A percentile compares a stretch with the other conserved stretches of the same genome.
phyloP scores from a whole-genome alignment of 768 basidiomycete species.

The Boletus vinaceobasis region DNA sequence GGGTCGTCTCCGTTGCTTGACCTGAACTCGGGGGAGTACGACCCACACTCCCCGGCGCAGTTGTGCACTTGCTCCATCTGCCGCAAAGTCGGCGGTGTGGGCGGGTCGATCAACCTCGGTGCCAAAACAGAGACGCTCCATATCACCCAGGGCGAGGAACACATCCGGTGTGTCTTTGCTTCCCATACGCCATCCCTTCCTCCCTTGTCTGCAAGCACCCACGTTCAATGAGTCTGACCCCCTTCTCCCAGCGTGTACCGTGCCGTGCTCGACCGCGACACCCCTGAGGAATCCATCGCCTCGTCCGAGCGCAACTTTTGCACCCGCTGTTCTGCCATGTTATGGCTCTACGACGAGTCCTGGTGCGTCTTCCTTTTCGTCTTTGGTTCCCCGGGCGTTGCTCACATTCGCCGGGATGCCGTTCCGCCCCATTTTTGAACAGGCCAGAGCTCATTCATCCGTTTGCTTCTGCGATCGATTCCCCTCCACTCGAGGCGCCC shows the following conservation, averaged over 20 bases:
- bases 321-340: constrained; percentile 59
- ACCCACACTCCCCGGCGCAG: constrained; percentile 25
- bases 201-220: too few species aligned
- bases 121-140: constrained; percentile 49
- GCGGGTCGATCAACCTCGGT: constrained; percentile 66
- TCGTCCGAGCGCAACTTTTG: constrained; percentile 64
- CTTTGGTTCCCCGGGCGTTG: not conserved
- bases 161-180: constrained; percentile 43
- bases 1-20: not conserved
- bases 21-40: not conserved
- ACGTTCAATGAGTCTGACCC: not conserved
- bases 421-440: not conserved
- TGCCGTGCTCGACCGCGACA: constrained; percentile 58
- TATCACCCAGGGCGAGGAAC: constrained; percentile 49
- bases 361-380: constrained; percentile 38
- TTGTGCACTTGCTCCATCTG: constrained; percentile 68
- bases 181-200: not conserved
- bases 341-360: constrained; percentile 57
- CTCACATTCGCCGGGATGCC: not conserved
- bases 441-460: constrained; percentile 68
- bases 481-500: constrained; percentile 51
- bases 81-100: constrained; percentile 63
- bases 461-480: constrained; percentile 65
- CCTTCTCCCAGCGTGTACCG: constrained; percentile 47
- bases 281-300: constrained; percentile 43